Conservation (phyloP, 179 eudicot species). For the Spinacia oleracea region DNA sequence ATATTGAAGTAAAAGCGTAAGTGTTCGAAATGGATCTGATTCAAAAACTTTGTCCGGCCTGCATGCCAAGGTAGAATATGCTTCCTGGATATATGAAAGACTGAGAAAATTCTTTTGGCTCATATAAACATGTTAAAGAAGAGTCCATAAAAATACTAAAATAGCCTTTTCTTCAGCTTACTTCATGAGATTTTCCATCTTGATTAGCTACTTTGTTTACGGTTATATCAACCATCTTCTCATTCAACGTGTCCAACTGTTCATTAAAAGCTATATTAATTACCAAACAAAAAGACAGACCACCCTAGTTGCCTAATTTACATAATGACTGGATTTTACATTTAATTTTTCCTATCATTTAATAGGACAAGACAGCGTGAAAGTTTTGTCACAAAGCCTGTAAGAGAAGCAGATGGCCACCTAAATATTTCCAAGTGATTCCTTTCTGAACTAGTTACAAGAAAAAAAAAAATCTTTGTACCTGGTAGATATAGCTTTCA, state of each 20-base stretch:
- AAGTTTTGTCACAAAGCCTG: not conserved
- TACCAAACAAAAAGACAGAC: not conserved
- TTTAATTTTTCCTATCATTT: not conserved
- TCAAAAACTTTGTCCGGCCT: conserved; percentile 34
- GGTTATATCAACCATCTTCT: conserved; percentile 48
- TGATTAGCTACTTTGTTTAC: conserved; percentile 23
- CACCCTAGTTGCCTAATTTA: not conserved
- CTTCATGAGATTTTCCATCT: conserved; percentile 36
- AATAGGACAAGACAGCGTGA: not conserved
- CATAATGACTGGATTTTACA: not conserved
- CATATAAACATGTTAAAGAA: not conserved
- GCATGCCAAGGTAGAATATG: conserved; percentile 25
- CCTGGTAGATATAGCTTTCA: conserved; percentile 97
- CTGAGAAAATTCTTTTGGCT: conserved; percentile 5
- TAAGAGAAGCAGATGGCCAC: conserved; percentile 1
- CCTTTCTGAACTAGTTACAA: not conserved
- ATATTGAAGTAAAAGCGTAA: conserved; percentile 52
- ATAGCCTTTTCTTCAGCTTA: conserved; percentile 20
- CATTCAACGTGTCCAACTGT: conserved; percentile 88
- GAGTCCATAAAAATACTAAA: not conserved
- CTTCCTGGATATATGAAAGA: conserved; percentile 34
- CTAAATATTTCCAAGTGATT: not conserved
- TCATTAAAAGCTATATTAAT: conserved; percentile 13
- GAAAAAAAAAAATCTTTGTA: conserved; percentile 22
- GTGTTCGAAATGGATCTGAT: conserved; percentile 68